A percentile compares a stretch with the other conserved stretches of the same genome.
Evolutionary conservation across 106 monocot species (phyloP).

Genomic region (Dendrobium nobile): DNA sequence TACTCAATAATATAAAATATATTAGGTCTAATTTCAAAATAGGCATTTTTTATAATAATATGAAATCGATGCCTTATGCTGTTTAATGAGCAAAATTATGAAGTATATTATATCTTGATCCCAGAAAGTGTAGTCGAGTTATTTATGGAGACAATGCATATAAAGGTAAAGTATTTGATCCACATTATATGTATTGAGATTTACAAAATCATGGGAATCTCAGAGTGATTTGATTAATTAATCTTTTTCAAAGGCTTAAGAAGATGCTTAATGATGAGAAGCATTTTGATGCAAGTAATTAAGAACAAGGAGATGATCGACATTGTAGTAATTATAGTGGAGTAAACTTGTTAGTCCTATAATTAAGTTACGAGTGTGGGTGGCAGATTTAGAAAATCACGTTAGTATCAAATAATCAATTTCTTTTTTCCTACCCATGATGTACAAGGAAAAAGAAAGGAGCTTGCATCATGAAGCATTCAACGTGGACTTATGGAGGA

Average conservation of each 20-base stretch:
- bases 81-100: neutral
- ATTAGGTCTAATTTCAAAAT: neutral
- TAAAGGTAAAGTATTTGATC: neutral
- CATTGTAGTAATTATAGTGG: neutral
- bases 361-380: neutral
- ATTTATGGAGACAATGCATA: neutral
- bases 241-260: neutral
- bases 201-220: neutral
- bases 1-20: constrained; percentile 1
- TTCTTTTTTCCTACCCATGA: neutral
- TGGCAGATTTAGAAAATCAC: neutral
- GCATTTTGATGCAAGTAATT: neutral
- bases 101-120: neutral
- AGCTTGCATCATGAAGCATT: neutral
- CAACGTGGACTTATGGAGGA: neutral
- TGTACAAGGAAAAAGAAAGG: neutral
- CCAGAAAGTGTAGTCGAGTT: neutral
- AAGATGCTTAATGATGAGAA: neutral
- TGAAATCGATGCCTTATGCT: neutral
- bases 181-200: neutral
- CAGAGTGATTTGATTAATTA: neutral
- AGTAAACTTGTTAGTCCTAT: neutral
- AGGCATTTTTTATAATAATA: neutral
- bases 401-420: neutral
- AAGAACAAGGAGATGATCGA: neutral